Evolutionary conservation across 169 alveolate species (phyloP), one percentile per base, ranked within the genome.

Genomic region (Babesia sp.): DNA sequence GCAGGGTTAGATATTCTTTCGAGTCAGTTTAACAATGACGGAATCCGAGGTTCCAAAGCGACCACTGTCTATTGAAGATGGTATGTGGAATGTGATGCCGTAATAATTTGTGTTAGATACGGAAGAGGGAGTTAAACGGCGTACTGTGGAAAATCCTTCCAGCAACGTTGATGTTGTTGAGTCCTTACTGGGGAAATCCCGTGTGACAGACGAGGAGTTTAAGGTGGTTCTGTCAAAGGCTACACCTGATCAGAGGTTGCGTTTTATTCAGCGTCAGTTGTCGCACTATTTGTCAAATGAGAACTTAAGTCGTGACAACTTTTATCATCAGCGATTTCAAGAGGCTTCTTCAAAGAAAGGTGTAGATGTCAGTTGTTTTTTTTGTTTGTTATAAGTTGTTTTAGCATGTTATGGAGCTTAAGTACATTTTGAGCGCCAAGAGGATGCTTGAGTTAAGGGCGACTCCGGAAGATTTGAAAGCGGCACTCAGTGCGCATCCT

Each of bases 371-470:
- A 1, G 39, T 46, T 44, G 9, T 3, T 29, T 4, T 7, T 24
- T 14, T 41, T 12, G 4, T 8, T 5, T 37, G 28, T 34, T 64
- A 3, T 18, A 7, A 44, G 18, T 8, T 28, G 20, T n/a, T 12
- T 22, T 39, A 79, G 87, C 56, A 79, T 31, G 81, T 71, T 16
- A 26, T 79, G 74, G 87, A 79, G 56, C 63, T 79, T 24, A 79
- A 79, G 70, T 79, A 79, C 42, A 70, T 79, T 29, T 37, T 69
- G 22, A 79, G 87, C 31, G 81, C 87, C 60, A 79, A 79, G 69
- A 44, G 87, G 48, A 79, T 79, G 87, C 56, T 57, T 1, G 83
- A 69, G 54, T 51, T 79, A 0, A 70, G 69, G 61, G 87, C 87
- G 22, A 79, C 78, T 24, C 26, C 59, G 22, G 87, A 79, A 12